Evolutionary conservation across 1,284 basidiomycete species (phyloP).

Genomic region (Cryptococcus sp.): DNA sequence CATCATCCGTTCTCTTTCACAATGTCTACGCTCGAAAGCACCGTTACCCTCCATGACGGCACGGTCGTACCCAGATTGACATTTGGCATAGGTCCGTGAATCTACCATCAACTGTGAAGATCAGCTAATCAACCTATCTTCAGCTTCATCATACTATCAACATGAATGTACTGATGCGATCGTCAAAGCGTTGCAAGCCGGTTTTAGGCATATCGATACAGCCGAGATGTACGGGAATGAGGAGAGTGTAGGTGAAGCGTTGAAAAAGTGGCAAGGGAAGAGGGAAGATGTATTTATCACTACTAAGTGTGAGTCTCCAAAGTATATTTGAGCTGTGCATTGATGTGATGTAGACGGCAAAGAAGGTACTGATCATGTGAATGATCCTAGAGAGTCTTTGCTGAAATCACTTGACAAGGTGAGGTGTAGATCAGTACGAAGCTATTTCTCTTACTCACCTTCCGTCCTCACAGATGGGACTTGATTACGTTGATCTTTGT

Average conservation of each 20-base stretch:
- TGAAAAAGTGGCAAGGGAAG: not conserved
- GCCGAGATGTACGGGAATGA: constrained; percentile 43
- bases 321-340: not conserved
- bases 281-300: constrained; percentile 6
- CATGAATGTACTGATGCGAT: not conserved
- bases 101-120: not conserved
- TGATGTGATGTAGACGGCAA: not conserved
- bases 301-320: constrained; percentile 4
- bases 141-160: not conserved
- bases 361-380: not conserved
- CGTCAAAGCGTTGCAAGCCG: constrained; percentile 57
- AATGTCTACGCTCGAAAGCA: not conserved
- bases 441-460: not conserved
- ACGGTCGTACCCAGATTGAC: constrained; percentile 9
- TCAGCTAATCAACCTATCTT: not conserved
- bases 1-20: not conserved
- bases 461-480: not conserved
- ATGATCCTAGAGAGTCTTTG: not conserved
- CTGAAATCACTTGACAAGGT: not conserved
- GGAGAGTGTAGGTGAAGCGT: constrained; percentile 1
- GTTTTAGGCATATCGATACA: constrained; percentile 69
- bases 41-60: constrained; percentile 13
- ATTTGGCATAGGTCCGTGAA: constrained; percentile 16
- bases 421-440: not conserved
- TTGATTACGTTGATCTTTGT: constrained; percentile 4